Base-by-base conservation (phyloP, 495 filamentous ascomycete species). In the Penicillium maclennaniae region DNA sequence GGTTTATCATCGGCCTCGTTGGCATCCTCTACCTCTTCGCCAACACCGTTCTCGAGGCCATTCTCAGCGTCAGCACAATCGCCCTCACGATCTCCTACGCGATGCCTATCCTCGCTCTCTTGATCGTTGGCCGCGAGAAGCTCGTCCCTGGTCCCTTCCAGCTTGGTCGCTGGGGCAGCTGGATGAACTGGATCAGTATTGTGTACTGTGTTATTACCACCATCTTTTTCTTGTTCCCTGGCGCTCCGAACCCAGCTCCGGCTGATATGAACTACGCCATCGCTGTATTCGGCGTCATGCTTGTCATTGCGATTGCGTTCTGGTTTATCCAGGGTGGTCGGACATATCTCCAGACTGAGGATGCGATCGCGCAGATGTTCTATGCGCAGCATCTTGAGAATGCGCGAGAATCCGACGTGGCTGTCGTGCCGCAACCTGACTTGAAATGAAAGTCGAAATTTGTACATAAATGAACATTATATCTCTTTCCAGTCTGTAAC, bases 191-290 rank as follows among this genome's bases (percentile, higher is more conserved):
- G 65, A 50, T 74, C 43, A 73, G 73, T 42, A 57, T 78, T 14
- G 55, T 76, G 17, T 78, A 78, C 46, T 78, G 75, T 45, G 49
- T 57, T 36, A 66, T 78, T 37, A 78, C 75, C 3, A 76, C 75
- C 3, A 68, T 78, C 2, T 78, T 78, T 55, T 78, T 78, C 67
- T 62, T 78, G 16, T 78, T 78, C 59, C 75, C 75, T 0, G 66
- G 68, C 0, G 43, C 28, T 4, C 72, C 75, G 8, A 71, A 70
- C 51, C 75, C 75, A 0, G 52, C 69, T 0, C 60, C 71, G 0
- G 58, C 60, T 14, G 75, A 78, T 34, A 78, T 78, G 75, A 78
- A 78, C 56, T 78, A 71, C 42, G 75, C 75, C 12, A 76, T 78
- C 57, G 75, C 72, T 0, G 75, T 78, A 12, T 78, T 76, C 56